Evolutionary conservation across 2,329 filamentous ascomycete genomes (phyloP), one percentile per base, ranked within the genome.

Genomic region (Colletotrichum salicis): DNA sequence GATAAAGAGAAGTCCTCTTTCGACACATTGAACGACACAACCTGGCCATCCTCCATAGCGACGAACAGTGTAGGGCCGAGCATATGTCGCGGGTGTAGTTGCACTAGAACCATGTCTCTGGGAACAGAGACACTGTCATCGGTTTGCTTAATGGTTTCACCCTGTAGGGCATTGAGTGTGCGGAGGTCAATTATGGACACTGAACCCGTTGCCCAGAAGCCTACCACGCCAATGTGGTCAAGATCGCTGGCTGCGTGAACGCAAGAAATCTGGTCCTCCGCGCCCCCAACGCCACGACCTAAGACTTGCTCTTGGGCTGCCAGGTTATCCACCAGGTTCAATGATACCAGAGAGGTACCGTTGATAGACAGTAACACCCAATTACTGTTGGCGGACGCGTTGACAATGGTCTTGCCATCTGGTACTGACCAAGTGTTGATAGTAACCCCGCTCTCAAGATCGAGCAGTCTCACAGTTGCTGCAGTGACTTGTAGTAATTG

Each of bases 31-130:
- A 95, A 98, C 0, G 93, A 96, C 62, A 97, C 88, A 1, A 99
- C 93, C 73, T 93, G 94, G 4, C 96, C 96, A 81, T 98, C 96
- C 59, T 97, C 94, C 88, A 98, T 93, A 13, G 96, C 93, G 37
- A 97, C 88, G 73, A 99, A 93, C 0, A 99, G 86, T 0, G 93
- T 97, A 0, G 94, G 92, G 0, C 88, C 89, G 7, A 84, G 82
- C 10, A 81, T 67, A 8, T 82, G 76, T 7, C 87, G 85, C 15
- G 92, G 91, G 56, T 98, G 88, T 4, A 98, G 87, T 73, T 95
- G 91, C 5, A 94, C 92, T 8, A 98, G 87, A 0, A 92, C 89
- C 33, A 98, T 87, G 63, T 95, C 94, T 73, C 96, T 89, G 1
- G 96, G 95, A 33, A 98, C 91, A 0, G 94, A 94, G 8, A 92